Evolutionary conservation across 1,139 yeast species (phyloP), one percentile per base, ranked within the genome.

Genomic region (Suhomyces anneliseae): DNA sequence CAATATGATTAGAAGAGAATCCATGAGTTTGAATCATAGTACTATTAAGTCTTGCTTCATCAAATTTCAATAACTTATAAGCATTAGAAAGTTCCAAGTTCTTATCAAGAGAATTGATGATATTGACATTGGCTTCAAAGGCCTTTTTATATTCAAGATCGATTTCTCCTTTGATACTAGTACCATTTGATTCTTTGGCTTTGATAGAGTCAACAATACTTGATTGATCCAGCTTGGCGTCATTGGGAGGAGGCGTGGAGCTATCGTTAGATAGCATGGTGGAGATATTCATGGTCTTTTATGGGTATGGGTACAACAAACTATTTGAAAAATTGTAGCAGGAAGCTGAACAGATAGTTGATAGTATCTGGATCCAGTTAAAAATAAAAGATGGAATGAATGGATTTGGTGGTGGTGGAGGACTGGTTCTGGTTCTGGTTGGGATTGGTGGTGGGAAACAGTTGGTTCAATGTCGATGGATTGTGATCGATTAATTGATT

Each of bases 201-300:
- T 38, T 40, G 45, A 39, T 39, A 39, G 44, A 19, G 7, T 32
- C 36, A 34, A 42, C 46, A 36, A 41, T 37, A 36, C 43, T 39
- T 15, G 38, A 9, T 27, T 27, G 35, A 14, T 24, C 29, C 38
- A 27, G 35, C 11, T 37, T 24, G 42, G 33, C 11, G 14, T 24
- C 40, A 9, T 27, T 29, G 27, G 50, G 48, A 9, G 48, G 48
- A 27, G 51, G 49, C 12, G 57, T 50, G 29, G 46, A 52, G 43
- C 53, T 53, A 50, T 65, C 71, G 47, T 56, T 62, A 36, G 75
- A 68, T 58, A 72, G 64, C 72, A 72, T 72, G 33, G 76, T 71
- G 14, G 74, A 70, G 48, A 72, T 70, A 58, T 72, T 71, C 77
- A 72, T 72, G 29, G 38, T 26, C 36, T 14, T 27, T 26, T 27